These are phyloP conservation scores for Breviolum minutum DNA, from an alignment of 73 alveolate genomes.

Conservation along the genomic window DNA sequence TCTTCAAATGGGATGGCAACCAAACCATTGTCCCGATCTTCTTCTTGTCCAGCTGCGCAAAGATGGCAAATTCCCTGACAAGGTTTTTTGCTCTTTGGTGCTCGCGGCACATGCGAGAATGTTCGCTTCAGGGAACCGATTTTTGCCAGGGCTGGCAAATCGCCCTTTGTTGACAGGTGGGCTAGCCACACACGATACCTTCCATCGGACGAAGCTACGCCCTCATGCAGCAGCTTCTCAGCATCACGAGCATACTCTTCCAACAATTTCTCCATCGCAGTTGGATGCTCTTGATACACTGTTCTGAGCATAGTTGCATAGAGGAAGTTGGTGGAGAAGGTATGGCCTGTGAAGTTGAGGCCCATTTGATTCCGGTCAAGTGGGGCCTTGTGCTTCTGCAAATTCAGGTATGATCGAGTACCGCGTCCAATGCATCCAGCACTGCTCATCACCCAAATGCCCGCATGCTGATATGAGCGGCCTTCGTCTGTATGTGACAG, in stretches of 20 bases:
- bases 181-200: neutral
- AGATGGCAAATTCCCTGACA: neutral
- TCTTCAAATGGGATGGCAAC: constrained; percentile 12
- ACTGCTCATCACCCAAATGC: neutral
- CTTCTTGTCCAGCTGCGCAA: constrained; percentile 28
- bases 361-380: neutral
- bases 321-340: neutral
- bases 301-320: neutral
- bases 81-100: neutral
- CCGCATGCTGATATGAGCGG: neutral
- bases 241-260: neutral
- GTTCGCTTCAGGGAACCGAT: neutral
- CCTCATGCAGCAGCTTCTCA: neutral
- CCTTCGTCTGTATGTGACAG: constrained; percentile 10
- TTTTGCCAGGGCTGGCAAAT: constrained; percentile 28
- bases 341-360: neutral
- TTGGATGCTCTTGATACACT: neutral
- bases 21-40: neutral
- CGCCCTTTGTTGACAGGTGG: constrained; percentile 4
- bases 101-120: neutral
- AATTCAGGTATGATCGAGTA: neutral
- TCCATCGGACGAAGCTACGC: neutral
- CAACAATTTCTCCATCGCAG: neutral
- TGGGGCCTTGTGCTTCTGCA: neutral
- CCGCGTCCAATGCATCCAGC: constrained; percentile 29